Evolutionary conservation across 768 basidiomycete genomes (phyloP), one percentile per base, ranked within the genome.

Genomic region (Pisolithus marmoratus): DNA sequence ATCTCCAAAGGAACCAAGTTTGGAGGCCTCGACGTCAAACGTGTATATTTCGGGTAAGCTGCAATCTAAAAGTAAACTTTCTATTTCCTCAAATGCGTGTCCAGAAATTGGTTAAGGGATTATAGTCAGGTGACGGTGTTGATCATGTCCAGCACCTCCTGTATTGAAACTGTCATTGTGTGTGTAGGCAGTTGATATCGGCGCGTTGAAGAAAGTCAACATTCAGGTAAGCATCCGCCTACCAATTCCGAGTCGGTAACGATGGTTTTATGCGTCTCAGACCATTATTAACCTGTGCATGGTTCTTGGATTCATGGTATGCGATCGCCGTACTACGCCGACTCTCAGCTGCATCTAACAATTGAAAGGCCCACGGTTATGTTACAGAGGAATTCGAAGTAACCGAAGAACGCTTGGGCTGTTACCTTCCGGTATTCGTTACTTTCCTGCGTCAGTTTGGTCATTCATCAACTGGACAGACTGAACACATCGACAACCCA

Each of bases 401-500:
- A 51, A 95, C 91, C 20, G 61, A 64, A 19, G 89, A 92, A 52
- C 80, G 92, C 15, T 78, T 95, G 3, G 91, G 87, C 2, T 81
- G 83, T 40, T 95, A 95, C 65, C 82, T 94, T 26, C 90, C 91
- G 1, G 87, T 86, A 45, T 38, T 12, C 19, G 23, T 9, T 20
- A 11, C 26, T 45, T 9, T 23, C 23, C 11, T 48, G 55, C 7
- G 31, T 38, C 14, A 7, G 17, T 20, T n/a, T 27, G 0, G 2
- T 17, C 17, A n/a, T 34, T 14, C 43, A 17, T 37, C 43, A n/a
- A 44, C 34, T 29, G 5, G 43, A 45, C 27, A 87, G 83, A 80
- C 78, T 0, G 88, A 93, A 65, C 92, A 95, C 64, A 93, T 94
- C 61, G 92, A 95, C 63, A 95, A 95, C 60, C 92, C 91, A 2